phyloP scores from a whole-genome alignment of 2,329 filamentous ascomycete species.

The Teratosphaeria gauchensis region DNA sequence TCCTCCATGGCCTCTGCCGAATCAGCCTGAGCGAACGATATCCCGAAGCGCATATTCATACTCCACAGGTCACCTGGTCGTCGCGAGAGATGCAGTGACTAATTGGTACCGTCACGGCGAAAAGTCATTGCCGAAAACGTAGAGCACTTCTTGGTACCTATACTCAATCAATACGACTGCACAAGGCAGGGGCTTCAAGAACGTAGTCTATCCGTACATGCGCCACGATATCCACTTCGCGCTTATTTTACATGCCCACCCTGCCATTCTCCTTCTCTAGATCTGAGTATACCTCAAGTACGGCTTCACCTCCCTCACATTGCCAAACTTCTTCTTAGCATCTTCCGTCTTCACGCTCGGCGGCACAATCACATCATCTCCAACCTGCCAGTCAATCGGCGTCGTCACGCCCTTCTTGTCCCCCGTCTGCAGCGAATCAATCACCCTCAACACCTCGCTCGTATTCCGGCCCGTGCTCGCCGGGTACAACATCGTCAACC shows the following conservation, averaged over 20 bases:
- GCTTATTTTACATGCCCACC: neutral
- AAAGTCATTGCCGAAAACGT: neutral
- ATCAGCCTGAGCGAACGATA: neutral
- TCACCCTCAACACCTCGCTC: conserved; percentile 47
- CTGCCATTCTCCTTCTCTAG: conserved; percentile 3
- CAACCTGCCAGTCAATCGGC: conserved; percentile 81
- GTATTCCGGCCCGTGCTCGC: conserved; percentile 68
- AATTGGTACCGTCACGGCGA: neutral
- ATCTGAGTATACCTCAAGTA: conserved; percentile 61
- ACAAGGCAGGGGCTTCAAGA: neutral
- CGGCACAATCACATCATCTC: conserved; percentile 88
- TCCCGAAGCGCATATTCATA: neutral
- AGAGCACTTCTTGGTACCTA: neutral
- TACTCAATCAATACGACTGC: neutral
- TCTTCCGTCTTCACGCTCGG: conserved; percentile 73
- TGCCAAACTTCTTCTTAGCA: conserved; percentile 78
- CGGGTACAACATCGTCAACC: conserved; percentile 85
- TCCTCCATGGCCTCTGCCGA: neutral
- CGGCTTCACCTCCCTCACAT: conserved; percentile 53
- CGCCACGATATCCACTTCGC: neutral
- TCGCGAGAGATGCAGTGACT: neutral
- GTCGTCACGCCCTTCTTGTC: conserved; percentile 64
- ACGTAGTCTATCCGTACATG: neutral
- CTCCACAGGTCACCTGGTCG: neutral
- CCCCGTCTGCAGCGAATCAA: conserved; percentile 52